phyloP scores from a whole-genome alignment of 768 basidiomycete species.

The Kwoniella sp. region DNA sequence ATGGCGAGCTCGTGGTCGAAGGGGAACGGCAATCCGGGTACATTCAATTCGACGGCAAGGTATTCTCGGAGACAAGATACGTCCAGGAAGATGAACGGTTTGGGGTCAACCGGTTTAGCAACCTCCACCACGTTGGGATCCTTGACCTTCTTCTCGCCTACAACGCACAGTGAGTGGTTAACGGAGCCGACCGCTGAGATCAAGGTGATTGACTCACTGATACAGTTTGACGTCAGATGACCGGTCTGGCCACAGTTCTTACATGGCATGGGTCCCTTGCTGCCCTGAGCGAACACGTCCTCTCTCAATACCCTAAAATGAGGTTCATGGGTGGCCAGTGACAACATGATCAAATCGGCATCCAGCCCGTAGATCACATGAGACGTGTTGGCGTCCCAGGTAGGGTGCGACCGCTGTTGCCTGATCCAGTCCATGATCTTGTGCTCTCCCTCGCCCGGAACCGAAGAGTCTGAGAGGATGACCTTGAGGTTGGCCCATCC shows the following conservation, averaged over 20 bases:
- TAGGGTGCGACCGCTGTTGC: conserved; percentile 75
- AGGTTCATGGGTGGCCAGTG: conserved; percentile 97
- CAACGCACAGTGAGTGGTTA: not conserved
- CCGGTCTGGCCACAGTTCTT: conserved; percentile 91
- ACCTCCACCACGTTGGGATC: conserved; percentile 51
- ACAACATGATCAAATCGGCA: conserved; percentile 98
- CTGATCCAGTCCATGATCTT: conserved; percentile 99
- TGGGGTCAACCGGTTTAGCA: conserved; percentile 63
- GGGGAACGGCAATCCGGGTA: conserved; percentile 69
- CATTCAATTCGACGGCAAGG: conserved; percentile 89
- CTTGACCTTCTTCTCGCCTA: conserved; percentile 62
- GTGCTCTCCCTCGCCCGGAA: conserved; percentile 98
- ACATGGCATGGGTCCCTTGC: conserved; percentile 66
- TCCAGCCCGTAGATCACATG: conserved; percentile 99
- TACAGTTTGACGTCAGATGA: conserved; percentile 93
- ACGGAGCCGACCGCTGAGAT: not conserved
- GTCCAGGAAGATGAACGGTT: conserved; percentile 99
- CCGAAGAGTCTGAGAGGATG: conserved; percentile 91
- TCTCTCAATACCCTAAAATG: conserved; percentile 94
- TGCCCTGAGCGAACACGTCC: conserved; percentile 87
- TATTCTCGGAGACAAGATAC: conserved; percentile 93
- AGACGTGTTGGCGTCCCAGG: conserved; percentile 88
- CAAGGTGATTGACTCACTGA: conserved; percentile 52
- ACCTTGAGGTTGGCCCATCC: conserved; percentile 97
- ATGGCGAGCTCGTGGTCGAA: conserved; percentile 94